Conservation (phyloP, 768 basidiomycete genomes). For the Lactifluus volemus region DNA sequence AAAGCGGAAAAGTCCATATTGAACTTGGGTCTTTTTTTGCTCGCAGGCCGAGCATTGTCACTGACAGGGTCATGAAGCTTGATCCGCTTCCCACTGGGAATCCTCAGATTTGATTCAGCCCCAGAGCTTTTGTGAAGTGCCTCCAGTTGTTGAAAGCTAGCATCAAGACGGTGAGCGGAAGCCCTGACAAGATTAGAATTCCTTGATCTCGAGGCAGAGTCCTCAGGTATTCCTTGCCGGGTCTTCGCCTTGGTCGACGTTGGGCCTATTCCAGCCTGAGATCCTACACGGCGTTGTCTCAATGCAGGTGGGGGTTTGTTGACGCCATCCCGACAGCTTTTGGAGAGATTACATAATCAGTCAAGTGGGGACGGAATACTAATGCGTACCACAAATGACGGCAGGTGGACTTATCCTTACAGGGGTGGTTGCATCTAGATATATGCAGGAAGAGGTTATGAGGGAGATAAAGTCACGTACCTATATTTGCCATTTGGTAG, state of each 20-base stretch:
- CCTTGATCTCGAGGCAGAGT: neutral
- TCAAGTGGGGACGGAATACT: neutral
- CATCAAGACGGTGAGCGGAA: neutral
- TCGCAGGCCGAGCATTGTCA: neutral
- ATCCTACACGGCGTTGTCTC: conserved; percentile 25
- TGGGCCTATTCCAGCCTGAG: neutral
- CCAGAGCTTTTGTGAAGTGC: conserved; percentile 16
- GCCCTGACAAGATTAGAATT: neutral
- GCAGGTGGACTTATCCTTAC: conserved; percentile 70
- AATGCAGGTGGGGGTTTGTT: conserved; percentile 38
- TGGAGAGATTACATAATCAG: neutral
- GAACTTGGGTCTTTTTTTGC: conserved; percentile 29
- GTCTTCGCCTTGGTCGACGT: neutral
- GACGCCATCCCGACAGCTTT: conserved; percentile 68
- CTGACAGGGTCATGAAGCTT: conserved; percentile 2
- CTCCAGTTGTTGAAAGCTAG: conserved; percentile 13
- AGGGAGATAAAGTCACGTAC: conserved; percentile 21
- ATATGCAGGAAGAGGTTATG: neutral
- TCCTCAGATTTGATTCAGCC: conserved; percentile 6
- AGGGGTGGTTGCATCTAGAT: conserved; percentile 66
- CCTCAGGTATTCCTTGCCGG: neutral
- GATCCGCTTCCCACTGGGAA: conserved; percentile 14
- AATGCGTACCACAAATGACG: conserved; percentile 60
- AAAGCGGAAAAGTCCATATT: conserved; percentile 42
- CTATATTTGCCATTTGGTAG: conserved; percentile 56